A percentile compares a stretch with the other conserved stretches of the same genome.
These are phyloP conservation scores for Beauveria sp. DNA, from an alignment of 2,329 filamentous ascomycete genomes.

Conservation along the genomic window DNA sequence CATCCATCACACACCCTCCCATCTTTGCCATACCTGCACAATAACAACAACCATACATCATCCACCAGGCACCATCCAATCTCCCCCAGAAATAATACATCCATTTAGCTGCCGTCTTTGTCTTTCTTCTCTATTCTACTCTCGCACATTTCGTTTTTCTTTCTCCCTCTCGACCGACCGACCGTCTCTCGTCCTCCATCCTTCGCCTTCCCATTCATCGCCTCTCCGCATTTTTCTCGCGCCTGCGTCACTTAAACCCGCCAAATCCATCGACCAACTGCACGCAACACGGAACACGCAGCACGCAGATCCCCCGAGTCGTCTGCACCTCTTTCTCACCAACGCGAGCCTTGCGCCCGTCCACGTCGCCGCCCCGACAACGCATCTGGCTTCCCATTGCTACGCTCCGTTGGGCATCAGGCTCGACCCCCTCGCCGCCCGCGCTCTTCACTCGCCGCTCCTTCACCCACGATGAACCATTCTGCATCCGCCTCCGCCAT, in stretches of 20 bases:
- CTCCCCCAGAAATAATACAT: not conserved
- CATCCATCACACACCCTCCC: not conserved
- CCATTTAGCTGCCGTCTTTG: not conserved
- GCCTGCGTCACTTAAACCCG: not conserved
- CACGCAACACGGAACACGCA: not conserved
- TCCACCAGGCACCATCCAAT: not conserved
- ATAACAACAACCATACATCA: not conserved
- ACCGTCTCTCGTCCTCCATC: not conserved
- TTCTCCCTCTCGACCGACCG: not conserved
- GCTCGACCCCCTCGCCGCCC: not conserved
- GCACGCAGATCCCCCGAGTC: not conserved
- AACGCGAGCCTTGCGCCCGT: not conserved
- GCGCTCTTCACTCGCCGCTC: conserved; percentile 21
- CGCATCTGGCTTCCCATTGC: not conserved
- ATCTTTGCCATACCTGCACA: not conserved
- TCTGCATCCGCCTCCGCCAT: conserved; percentile 18
- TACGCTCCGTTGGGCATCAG: conserved; percentile 15
- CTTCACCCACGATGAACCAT: conserved; percentile 29
- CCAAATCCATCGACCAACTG: not conserved
- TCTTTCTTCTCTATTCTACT: not conserved
- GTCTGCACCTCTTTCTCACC: conserved; percentile 6
- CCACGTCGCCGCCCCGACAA: not conserved
- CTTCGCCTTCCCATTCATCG: not conserved
- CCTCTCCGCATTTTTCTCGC: not conserved
- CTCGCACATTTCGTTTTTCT: not conserved